Percentiles rank a stretch among this genome's conserved stretches.
Evolutionary conservation across 1,284 basidiomycete species (phyloP).

Genomic region (Lentinula novae-zelandiae): DNA sequence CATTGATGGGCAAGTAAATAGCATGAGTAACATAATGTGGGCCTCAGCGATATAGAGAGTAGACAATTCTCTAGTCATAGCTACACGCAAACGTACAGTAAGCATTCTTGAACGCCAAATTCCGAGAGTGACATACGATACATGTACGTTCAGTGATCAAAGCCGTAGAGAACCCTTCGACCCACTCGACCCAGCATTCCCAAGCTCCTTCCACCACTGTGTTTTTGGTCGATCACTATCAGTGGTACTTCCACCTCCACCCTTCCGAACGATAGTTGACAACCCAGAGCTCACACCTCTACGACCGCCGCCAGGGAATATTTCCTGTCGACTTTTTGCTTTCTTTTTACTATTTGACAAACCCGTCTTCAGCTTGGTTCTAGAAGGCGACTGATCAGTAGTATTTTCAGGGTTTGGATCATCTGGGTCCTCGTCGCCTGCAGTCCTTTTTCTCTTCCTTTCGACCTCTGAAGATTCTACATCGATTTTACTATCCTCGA

Average conservation of each 20-base stretch:
- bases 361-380: not conserved
- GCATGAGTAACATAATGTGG: no score
- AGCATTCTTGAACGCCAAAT: no score
- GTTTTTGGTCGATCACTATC: constrained; percentile 23
- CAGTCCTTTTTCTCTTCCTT: constrained; percentile 3
- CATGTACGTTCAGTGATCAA: not conserved
- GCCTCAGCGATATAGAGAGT: no score
- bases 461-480: not conserved
- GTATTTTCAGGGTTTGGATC: constrained; percentile 14
- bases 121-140: no score
- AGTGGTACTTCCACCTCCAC: constrained; percentile 7
- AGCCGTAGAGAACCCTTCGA: constrained; percentile 4
- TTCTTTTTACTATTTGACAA: constrained; percentile 12
- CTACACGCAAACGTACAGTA: no score
- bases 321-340: constrained; percentile 13
- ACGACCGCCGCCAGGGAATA: constrained; percentile 51
- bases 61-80: no score
- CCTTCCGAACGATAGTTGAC: constrained; percentile 47
- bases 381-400: not conserved
- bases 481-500: not conserved
- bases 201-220: constrained; percentile 48
- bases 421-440: constrained; percentile 21
- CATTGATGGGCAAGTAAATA: no score
- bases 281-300: constrained; percentile 73
- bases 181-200: constrained; percentile 3